Base-by-base conservation (phyloP, 2,329 filamentous ascomycete species). In the Meredithiella fracta region DNA sequence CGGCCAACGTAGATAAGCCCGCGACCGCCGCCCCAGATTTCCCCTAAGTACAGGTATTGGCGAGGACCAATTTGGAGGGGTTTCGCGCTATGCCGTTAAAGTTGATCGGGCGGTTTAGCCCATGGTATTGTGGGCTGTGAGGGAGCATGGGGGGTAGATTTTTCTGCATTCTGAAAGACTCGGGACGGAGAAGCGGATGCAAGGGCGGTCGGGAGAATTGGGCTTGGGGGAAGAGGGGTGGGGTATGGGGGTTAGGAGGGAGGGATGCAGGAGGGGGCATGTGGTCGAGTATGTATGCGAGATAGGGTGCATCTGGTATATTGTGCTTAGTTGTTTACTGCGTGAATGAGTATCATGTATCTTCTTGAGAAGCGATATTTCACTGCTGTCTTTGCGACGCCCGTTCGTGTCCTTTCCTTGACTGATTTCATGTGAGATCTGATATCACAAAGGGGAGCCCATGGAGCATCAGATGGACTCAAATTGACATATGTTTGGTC, bases 171-270 rank as follows among this genome's bases (percentile, higher is more conserved):
- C 44, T 49, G 44, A 22, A 49, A 49, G 20, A 49, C 44, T 49
- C 23, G 44, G 44, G 11, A 26, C n/a, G 23, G 22, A 20, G 23
- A 1, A 22, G 8, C 8, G 44, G 22, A 49, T 49, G 44, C 44
- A 49, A 51, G 50, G 50, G 31, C 5, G 20, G 20, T 52, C 50
- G 50, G 50, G 31, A 52, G 25, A 38, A 17, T 52, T 52, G 50
- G 17, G 34, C 17, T 52, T 52, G 38, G 50, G 50, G 50, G 50
- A 38, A 52, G n/a, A 31, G 8, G 22, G 25, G 40, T 9, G 20
- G 44, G 44, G n/a, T 22, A 22, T 9, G 44, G 44, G 17, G 15
- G 2, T 9, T 11, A 20, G 22, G 11, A 44, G n/a, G n/a, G 17
- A 44, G 40, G 8, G 4, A 22, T 49, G 44, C 17, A 49, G 44